A percentile compares a stretch with the other conserved stretches of the same genome.
phyloP scores from a whole-genome alignment of 83 land plant genomes.

The Picea mariana region DNA sequence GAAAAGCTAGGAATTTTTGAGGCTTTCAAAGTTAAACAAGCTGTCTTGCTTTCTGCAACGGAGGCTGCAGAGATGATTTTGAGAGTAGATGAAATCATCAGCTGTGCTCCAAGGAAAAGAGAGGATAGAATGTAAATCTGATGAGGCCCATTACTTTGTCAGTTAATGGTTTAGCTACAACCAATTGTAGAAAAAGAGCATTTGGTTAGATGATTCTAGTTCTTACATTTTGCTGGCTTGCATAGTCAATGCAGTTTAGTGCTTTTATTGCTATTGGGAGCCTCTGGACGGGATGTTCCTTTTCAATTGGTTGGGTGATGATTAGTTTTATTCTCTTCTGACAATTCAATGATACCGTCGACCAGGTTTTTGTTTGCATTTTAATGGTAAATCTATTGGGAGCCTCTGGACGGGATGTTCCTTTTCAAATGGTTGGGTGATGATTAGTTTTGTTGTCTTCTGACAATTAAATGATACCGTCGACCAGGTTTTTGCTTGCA shows the following conservation, averaged over 20 bases:
- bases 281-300: background rate
- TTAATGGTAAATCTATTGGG: background rate
- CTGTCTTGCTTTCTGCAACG: slow-evolving; percentile 90
- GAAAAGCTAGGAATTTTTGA: slow-evolving; percentile 86
- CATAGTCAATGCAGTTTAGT: background rate
- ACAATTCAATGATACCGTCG: too few species aligned
- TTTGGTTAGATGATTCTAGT: background rate
- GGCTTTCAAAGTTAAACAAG: slow-evolving; percentile 95
- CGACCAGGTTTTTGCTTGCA: too few species aligned
- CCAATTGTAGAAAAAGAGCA: background rate
- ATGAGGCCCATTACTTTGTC: background rate
- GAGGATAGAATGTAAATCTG: slow-evolving; percentile 83
- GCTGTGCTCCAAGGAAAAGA: slow-evolving; percentile 89
- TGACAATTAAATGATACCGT: too few species aligned
- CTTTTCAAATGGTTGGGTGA: too few species aligned
- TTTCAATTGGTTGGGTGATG: too few species aligned
- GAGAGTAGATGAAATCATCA: slow-evolving; percentile 93
- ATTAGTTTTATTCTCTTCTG: too few species aligned
- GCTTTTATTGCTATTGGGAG: background rate
- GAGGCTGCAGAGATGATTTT: slow-evolving; percentile 99
- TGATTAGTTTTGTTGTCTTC: too few species aligned
- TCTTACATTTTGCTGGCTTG: background rate
- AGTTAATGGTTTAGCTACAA: background rate
- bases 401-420: background rate
- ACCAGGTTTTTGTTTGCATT: too few species aligned